Percentiles rank a stretch among this genome's conserved stretches.
phyloP scores from a whole-genome alignment of 352 stramenopile species.

The Globisporangium lucens region DNA sequence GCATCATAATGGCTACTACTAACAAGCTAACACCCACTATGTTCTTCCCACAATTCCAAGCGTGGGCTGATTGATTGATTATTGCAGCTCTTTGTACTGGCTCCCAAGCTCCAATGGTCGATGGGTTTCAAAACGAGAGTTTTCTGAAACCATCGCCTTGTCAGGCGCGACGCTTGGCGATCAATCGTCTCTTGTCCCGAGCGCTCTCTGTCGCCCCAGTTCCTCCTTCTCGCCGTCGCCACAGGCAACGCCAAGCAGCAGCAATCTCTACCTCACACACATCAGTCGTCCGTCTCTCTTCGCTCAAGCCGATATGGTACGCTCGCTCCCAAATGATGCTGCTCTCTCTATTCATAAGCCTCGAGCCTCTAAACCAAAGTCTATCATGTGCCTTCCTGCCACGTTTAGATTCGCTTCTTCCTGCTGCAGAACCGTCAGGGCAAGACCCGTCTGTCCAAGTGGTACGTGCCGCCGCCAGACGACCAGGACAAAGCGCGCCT shows the following conservation, averaged over 20 bases:
- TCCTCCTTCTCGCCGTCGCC: background rate
- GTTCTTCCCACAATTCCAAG: background rate
- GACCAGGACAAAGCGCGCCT: constrained; percentile 83
- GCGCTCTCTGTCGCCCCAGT: background rate
- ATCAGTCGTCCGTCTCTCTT: background rate
- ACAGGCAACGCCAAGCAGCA: background rate
- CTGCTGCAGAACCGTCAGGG: constrained; percentile 98
- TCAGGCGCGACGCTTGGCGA: constrained; percentile 8
- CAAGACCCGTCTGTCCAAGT: constrained; percentile 99
- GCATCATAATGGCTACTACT: background rate
- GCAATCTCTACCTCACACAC: background rate
- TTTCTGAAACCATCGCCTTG: constrained; percentile 7
- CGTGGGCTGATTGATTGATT: background rate
- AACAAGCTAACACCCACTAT: background rate
- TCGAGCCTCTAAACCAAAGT: background rate
- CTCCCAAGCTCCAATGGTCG: background rate
- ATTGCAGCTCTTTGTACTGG: background rate
- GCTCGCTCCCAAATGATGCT: background rate
- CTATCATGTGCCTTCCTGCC: background rate
- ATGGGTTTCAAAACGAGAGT: constrained; percentile 3
- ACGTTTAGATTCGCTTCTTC: constrained; percentile 94
- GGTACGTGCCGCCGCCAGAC: constrained; percentile 90
- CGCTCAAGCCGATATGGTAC: background rate
- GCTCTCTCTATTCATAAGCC: background rate
- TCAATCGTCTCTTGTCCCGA: background rate